Evolutionary conservation across 2,329 filamentous ascomycete species (phyloP), one percentile per base, ranked within the genome.

Genomic region (Colletotrichum magnum): DNA sequence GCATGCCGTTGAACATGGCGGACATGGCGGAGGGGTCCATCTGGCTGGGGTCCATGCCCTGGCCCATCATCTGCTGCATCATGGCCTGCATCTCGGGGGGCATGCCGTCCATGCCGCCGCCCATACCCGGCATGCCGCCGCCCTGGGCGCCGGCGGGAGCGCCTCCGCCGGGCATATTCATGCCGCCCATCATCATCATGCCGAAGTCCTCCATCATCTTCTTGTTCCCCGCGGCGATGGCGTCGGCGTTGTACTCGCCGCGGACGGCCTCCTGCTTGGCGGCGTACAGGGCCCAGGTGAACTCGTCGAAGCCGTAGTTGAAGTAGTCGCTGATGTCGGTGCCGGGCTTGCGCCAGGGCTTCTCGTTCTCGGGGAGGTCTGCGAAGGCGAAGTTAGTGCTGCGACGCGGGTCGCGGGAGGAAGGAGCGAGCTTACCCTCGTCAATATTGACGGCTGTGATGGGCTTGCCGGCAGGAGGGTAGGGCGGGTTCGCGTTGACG

Each of bases 241-340:
- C 84, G 51, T 91, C 89, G 56, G 92, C 89, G 66, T 89, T 89
- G 73, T 94, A 94, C 74, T 95, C 93, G 73, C 89, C 89, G 18
- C 93, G 89, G 75, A 98, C 86, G 26, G 85, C 86, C 73, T 96
- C 91, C 79, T 98, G 96, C 77, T 97, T 97, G 69, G 94, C 86
- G 39, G 95, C 94, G 79, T 99, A 99, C 62, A 95, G 89, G 6
- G 95, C 93, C 96, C 96, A 99, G 1, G 95, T 97, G 81, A 98
- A 98, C 81, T 98, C 95, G 82, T 98, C 95, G 77, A 98, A 98
- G 68, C 95, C 95, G 81, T 98, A 98, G 84, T 98, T 98, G 88
- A 98, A 98, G 83, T 97, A 98, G 79, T 99, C 96, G 69, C 93
- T 96, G 63, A 97, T 90, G 76, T 99, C 96, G 12, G 95, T 95